Evolutionary conservation across 768 basidiomycete species (phyloP), one percentile per base, ranked within the genome.

Genomic region (Boletus subparvulus): DNA sequence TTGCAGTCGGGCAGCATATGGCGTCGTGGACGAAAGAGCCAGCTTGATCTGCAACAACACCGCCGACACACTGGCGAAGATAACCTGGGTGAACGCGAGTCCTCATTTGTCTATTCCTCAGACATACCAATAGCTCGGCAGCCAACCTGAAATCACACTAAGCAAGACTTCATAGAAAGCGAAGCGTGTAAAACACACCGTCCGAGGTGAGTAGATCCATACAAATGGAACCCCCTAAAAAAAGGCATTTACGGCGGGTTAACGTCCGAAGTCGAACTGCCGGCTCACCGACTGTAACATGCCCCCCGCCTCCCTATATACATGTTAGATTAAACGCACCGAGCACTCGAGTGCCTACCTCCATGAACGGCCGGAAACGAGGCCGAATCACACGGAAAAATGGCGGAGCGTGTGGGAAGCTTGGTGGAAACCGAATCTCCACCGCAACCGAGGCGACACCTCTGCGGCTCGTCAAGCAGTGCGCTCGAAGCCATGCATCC

Each of bases 341-440:
- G 16, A 28, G 24, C 39, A 47, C 14, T 24, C 24, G 16, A 52
- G 17, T n/a, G 45, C 46, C 24, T 33, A 73, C 69, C 44, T 83
- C 78, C 37, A 81, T 78, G 65, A 90, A 90, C 0, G 86, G 85
- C 36, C 87, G 66, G 71, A 90, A 87, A 26, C 88, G 80, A 0
- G 89, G 89, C 26, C 83, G 84, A 24, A 91, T 78, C 33, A 90
- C 83, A 54, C 88, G 80, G 72, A 90, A 88, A 74, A 87, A 90
- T 0, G 90, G 89, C 1, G 88, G 90, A 10, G 82, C 77, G 61
- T 83, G 79, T 0, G 88, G 88, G 67, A 83, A 90, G 17, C 74
- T 76, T 1, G 82, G 77, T 9, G 85, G 85, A 65, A 88, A 91
- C 35, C 86, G 74, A 50, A 90, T 83, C 65, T 90, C 88, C 62